A percentile compares a stretch with the other conserved stretches of the same genome.
Evolutionary conservation across 257 asterid genomes (phyloP).

Genomic region (Nicotiana benthamiana): DNA sequence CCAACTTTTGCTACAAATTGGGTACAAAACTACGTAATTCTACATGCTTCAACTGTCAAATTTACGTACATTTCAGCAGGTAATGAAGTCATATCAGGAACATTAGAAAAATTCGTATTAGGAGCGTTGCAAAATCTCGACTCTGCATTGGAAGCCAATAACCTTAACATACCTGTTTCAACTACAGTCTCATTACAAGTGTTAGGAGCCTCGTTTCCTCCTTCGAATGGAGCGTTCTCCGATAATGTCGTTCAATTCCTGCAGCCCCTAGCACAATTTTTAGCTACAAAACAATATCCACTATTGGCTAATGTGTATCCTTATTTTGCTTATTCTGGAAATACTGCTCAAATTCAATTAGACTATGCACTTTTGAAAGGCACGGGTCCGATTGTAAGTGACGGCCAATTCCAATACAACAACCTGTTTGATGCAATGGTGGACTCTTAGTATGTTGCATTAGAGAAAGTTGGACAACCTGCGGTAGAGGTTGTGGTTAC

Average conservation of each 20-base stretch:
- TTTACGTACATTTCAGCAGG: conserved; percentile 28
- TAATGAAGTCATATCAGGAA: conserved; percentile 40
- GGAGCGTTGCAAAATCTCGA: conserved; percentile 31
- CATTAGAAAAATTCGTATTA: conserved; percentile 14
- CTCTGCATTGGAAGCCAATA: conserved; percentile 10
- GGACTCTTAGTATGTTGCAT: conserved; percentile 33
- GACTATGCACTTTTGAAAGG: conserved; percentile 24
- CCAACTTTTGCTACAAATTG: conserved; percentile 20
- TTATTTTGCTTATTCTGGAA: conserved; percentile 22
- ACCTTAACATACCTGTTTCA: conserved; percentile 15
- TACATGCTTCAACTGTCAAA: neutral
- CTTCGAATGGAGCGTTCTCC: conserved; percentile 21
- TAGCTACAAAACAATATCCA: conserved; percentile 17
- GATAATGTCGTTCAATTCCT: neutral
- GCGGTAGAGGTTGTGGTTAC: conserved; percentile 27
- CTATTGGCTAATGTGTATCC: conserved; percentile 34
- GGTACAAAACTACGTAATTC: conserved; percentile 24
- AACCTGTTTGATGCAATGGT: conserved; percentile 46
- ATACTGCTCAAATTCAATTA: conserved; percentile 15
- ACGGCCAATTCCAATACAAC: conserved; percentile 4
- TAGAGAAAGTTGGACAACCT: conserved; percentile 29
- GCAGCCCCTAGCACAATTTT: conserved; percentile 8
- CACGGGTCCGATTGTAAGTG: neutral
- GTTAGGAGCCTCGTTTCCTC: conserved; percentile 29
- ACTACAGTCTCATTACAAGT: conserved; percentile 23